phyloP scores from a whole-genome alignment of 2,329 filamentous ascomycete genomes.

The Aspergillus carbonarius region DNA sequence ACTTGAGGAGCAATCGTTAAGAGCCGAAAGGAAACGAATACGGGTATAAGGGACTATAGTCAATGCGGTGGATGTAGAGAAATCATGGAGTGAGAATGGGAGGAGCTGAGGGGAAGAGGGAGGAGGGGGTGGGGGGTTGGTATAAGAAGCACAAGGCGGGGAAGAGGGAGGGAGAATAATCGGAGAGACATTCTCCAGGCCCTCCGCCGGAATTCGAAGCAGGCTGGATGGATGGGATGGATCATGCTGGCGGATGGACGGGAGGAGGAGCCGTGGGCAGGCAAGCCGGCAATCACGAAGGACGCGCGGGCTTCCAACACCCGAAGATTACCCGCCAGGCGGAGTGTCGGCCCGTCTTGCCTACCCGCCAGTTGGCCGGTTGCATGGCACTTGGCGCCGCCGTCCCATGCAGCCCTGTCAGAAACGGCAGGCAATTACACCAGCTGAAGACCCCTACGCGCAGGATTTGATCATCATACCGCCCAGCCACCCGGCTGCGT shows the following conservation, averaged over 20 bases:
- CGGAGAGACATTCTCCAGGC: not conserved
- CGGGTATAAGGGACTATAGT: not conserved
- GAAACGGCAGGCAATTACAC: no score
- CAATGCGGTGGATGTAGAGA: no score
- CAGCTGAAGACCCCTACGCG: not conserved
- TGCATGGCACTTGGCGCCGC: not conserved
- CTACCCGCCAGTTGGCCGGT: not conserved
- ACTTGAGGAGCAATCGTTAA: no score
- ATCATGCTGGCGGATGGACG: not conserved
- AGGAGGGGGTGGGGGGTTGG: not conserved
- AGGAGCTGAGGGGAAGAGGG: no score
- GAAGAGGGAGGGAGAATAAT: not conserved
- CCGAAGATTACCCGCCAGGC: conserved; percentile 31
- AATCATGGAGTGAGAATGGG: not conserved
- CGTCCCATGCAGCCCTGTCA: not conserved
- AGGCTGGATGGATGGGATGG: not conserved
- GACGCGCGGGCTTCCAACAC: not conserved
- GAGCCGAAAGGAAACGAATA: no score
- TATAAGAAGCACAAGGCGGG: not conserved
- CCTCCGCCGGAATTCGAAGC: not conserved
- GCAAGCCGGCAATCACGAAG: not conserved
- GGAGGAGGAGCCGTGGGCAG: not conserved
- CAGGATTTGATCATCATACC: not conserved
- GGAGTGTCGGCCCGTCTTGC: conserved; percentile 22
- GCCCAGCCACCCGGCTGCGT: not conserved